A percentile compares a stretch with the other conserved stretches of the same genome.
Evolutionary conservation across 208 protist species (phyloP).

Genomic region (Angomonas desouzai): DNA sequence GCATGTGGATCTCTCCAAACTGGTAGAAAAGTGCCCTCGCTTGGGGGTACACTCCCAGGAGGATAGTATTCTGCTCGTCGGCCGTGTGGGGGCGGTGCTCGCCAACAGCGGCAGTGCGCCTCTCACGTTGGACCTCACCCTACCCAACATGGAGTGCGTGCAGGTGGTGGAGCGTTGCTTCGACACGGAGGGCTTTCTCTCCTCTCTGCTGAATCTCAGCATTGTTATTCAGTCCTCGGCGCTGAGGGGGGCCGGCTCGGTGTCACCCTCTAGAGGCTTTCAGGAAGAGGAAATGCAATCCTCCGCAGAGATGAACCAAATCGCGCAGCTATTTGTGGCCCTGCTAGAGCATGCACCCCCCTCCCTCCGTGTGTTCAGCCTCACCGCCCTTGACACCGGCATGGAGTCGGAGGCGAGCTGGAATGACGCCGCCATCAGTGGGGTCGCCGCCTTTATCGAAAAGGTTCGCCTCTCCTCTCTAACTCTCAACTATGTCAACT

Average conservation of each 20-base stretch:
- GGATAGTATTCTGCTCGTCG: constrained; percentile 15
- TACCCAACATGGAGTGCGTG: constrained; percentile 14
- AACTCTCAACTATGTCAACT: constrained; percentile 21
- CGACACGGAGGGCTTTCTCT: constrained; percentile 15
- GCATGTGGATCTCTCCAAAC: constrained; percentile 37
- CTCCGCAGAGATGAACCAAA: background rate
- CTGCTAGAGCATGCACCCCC: background rate
- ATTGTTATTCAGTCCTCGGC: constrained; percentile 20
- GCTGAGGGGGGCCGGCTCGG: background rate
- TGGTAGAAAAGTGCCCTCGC: constrained; percentile 14
- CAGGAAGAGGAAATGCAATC: background rate
- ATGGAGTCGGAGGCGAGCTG: constrained; percentile 9
- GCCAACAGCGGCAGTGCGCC: constrained; percentile 8
- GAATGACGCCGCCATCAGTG: constrained; percentile 8
- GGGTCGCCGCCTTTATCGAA: constrained; percentile 1
- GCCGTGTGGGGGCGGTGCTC: constrained; percentile 15
- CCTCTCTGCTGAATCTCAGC: constrained; percentile 24
- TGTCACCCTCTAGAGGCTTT: background rate
- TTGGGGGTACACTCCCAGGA: constrained; percentile 5
- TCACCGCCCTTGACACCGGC: constrained; percentile 4
- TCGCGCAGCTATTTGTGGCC: constrained; percentile 6
- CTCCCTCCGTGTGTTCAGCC: background rate
- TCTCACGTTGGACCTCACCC: constrained; percentile 15
- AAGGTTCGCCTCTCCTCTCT: background rate
- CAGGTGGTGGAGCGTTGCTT: constrained; percentile 12